A percentile compares a stretch with the other conserved stretches of the same genome.
These are phyloP conservation scores for Uronychia setigera DNA, from an alignment of 73 alveolate species.

Conservation along the genomic window DNA sequence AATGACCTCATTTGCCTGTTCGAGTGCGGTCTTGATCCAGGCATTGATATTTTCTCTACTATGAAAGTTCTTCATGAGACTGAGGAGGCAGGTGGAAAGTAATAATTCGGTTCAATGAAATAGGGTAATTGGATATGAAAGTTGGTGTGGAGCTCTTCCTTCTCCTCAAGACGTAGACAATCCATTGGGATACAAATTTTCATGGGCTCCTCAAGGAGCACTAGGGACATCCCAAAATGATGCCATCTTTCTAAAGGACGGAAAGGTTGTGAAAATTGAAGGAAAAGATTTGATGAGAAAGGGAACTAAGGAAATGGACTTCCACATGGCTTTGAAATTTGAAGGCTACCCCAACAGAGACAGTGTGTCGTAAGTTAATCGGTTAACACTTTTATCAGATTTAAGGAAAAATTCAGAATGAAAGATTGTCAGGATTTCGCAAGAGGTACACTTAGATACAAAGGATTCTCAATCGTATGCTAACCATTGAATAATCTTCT, in stretches of 20 bases:
- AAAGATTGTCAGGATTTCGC: conserved; percentile 69
- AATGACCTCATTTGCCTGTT: conserved; percentile 75
- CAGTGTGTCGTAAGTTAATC: conserved; percentile 35
- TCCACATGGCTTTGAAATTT: conserved; percentile 69
- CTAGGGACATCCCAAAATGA: conserved; percentile 69
- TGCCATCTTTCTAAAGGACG: conserved; percentile 75
- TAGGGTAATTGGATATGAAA: conserved; percentile 72
- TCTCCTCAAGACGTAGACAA: conserved; percentile 84
- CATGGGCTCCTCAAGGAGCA: conserved; percentile 90
- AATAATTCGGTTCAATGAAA: neutral
- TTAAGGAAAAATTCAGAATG: conserved; percentile 65
- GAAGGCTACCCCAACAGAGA: conserved; percentile 91
- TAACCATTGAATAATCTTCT: neutral
- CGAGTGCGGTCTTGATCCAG: conserved; percentile 89
- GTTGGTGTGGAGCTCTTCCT: conserved; percentile 93
- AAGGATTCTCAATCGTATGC: conserved; percentile 59
- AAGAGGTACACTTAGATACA: conserved; percentile 84
- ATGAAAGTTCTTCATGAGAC: conserved; percentile 79
- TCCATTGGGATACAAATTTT: conserved; percentile 84
- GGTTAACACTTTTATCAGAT: conserved; percentile 3
- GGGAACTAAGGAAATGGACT: conserved; percentile 61
- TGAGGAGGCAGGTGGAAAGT: conserved; percentile 69
- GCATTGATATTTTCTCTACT: conserved; percentile 86
- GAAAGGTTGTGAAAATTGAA: conserved; percentile 45
- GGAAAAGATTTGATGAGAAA: conserved; percentile 55